Conservation (phyloP, 179 eudicot species). For the Dionaea muscipula region DNA sequence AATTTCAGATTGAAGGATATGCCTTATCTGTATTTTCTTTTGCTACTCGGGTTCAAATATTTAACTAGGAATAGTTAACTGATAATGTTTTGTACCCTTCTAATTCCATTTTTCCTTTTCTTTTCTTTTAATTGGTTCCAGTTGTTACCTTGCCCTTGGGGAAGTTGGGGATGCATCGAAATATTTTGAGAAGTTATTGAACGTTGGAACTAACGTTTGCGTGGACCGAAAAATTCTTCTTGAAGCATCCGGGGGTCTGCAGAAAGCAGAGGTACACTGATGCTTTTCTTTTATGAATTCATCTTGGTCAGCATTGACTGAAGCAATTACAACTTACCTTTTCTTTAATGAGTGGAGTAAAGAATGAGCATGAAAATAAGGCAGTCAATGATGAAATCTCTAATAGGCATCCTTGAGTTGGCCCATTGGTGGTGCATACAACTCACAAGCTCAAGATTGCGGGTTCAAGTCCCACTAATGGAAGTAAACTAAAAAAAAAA, state of each 20-base stretch:
- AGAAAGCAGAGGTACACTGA: conserved; percentile 71
- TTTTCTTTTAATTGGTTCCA: conserved; percentile 19
- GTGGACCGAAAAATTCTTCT: conserved; percentile 67
- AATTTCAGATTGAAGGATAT: too few relatives aligned
- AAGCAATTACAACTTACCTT: background rate
- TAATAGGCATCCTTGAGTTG: too few relatives aligned
- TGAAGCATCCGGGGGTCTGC: conserved; percentile 84
- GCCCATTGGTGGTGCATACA: too few relatives aligned
- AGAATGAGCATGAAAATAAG: too few relatives aligned
- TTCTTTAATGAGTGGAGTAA: background rate
- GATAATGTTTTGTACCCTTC: background rate
- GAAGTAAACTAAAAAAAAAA: too few relatives aligned
- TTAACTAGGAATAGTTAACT: too few relatives aligned
- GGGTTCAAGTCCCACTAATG: too few relatives aligned
- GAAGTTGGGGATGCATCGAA: conserved; percentile 56
- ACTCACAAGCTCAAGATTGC: too few relatives aligned
- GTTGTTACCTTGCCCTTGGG: conserved; percentile 90
- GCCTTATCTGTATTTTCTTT: too few relatives aligned
- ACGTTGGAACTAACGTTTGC: conserved; percentile 35
- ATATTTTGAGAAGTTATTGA: conserved; percentile 53
- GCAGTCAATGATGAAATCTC: too few relatives aligned
- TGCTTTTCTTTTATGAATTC: background rate
- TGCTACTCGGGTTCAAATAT: too few relatives aligned
- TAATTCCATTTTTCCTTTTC: background rate
- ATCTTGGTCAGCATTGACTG: background rate